Percentiles rank a stretch among this genome's conserved stretches.
These are phyloP conservation scores for Lasiodiplodia gonubiensis DNA, from an alignment of 2,329 filamentous ascomycete species.

Conservation along the genomic window DNA sequence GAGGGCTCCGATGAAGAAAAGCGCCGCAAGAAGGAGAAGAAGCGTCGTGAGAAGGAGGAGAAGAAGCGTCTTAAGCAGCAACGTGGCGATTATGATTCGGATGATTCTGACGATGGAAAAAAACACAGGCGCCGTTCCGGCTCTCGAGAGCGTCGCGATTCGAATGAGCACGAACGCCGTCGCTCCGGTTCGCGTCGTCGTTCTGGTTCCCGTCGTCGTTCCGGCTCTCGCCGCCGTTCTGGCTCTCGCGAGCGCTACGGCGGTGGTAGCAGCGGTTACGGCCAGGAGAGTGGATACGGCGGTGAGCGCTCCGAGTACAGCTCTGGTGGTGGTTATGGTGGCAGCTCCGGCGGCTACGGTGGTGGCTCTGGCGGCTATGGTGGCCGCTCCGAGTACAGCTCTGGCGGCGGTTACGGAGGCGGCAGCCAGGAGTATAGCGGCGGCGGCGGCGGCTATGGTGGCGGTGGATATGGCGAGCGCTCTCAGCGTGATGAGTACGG, in stretches of 20 bases:
- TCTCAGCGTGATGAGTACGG: conserved; percentile 4
- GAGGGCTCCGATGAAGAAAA: conserved; percentile 38
- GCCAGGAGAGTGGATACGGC: conserved; percentile 29
- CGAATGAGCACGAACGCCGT: conserved; percentile 19
- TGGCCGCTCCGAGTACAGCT: conserved; percentile 5
- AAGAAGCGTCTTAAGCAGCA: conserved; percentile 48
- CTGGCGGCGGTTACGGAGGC: conserved; percentile 21
- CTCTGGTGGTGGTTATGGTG: conserved; percentile 10
- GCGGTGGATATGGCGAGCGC: conserved; percentile 29
- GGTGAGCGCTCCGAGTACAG: conserved; percentile 13
- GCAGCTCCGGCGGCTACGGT: conserved; percentile 3
- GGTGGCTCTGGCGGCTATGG: conserved; percentile 30
- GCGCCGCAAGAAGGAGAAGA: conserved; percentile 41
- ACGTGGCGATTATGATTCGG: conserved; percentile 10
- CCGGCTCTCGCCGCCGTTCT: neutral
- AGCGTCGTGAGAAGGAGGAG: conserved; percentile 50
- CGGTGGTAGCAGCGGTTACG: conserved; percentile 27
- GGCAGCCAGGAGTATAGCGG: conserved; percentile 29
- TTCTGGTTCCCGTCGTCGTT: conserved; percentile 1
- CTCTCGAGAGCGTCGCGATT: conserved; percentile 27
- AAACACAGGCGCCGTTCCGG: conserved; percentile 28
- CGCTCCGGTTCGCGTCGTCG: conserved; percentile 7
- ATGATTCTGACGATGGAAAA: conserved; percentile 6
- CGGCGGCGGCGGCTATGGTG: conserved; percentile 29
- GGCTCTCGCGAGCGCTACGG: conserved; percentile 22